Evolutionary conservation across 805 yeast genomes (phyloP), one percentile per base, ranked within the genome.

Genomic region (Yueomyces sp.): DNA sequence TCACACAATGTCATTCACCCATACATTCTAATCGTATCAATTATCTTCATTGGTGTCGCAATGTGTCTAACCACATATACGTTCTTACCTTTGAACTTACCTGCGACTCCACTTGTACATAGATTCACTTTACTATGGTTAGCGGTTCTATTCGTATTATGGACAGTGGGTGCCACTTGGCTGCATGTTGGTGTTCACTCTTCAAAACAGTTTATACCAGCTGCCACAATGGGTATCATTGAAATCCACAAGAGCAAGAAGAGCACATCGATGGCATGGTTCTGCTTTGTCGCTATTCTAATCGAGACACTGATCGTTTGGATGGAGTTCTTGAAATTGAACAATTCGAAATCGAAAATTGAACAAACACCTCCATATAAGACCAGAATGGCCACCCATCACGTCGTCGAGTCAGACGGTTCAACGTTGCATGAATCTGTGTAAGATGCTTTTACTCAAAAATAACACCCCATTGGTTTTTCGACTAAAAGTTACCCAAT

Each of bases 81-180:
- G 3, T 47, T 64, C 0, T 47, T 77, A 4, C 81, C 83, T 2
- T 40, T 26, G 19, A 63, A 68, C 11, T 47, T 77, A 9, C 85
- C 85, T 3, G 55, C 41, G 39, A 66, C 54, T 45, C 26, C 44
- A 12, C 32, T 51, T 11, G 42, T 64, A 27, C 59, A 51, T 45
- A 60, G 49, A 42, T 51, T 52, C 29, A 55, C 52, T 42, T 54
- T 65, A 46, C 50, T 52, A 4, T 46, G 72, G 29, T 59, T 72
- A 26, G 57, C 67, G 0, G 46, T 63, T 0, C 50, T 67, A 40
- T 63, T 68, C 4, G 54, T 78, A 3, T 38, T 77, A 2, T 78
- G 83, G 81, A 84, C 82, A 0, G 59, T 77, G 30, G 83, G 83
- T 2, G 66, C 83, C 1, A 77, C 79, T 73, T 70, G 82, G 65